phyloP scores from a whole-genome alignment of 2,329 filamentous ascomycete species.

The Emmonsia crescens region DNA sequence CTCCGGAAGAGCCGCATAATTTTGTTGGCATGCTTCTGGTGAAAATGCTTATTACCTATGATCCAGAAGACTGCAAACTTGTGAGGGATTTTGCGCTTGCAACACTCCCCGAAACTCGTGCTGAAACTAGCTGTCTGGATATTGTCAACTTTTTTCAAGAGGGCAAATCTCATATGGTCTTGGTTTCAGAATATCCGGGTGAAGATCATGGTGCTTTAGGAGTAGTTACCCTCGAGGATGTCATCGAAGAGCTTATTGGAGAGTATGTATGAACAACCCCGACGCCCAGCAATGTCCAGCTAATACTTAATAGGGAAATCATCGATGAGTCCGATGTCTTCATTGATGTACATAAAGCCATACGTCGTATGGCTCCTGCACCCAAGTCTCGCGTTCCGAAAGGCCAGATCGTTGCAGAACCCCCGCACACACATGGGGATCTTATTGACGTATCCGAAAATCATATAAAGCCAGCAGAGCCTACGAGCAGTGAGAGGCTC shows the following conservation, averaged over 20 bases:
- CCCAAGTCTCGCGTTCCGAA: constrained; percentile 63
- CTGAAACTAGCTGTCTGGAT: constrained; percentile 91
- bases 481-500: constrained; percentile 13
- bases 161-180: constrained; percentile 96
- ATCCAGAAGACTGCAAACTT: constrained; percentile 79
- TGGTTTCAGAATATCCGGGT: constrained; percentile 85
- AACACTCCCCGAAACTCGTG: constrained; percentile 85
- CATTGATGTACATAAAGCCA: constrained; percentile 95
- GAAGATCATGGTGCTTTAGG: constrained; percentile 82
- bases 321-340: constrained; percentile 98
- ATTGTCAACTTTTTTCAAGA: constrained; percentile 99
- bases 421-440: constrained; percentile 24
- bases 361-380: constrained; percentile 74
- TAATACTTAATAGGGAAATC: constrained; percentile 59
- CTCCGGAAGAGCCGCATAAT: constrained; percentile 69
- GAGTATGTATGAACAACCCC: constrained; percentile 53
- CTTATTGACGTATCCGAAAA: constrained; percentile 39
- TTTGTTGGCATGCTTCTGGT: constrained; percentile 97
- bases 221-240: constrained; percentile 92
- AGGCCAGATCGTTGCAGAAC: constrained; percentile 42
- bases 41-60: constrained; percentile 97
- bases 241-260: constrained; percentile 96
- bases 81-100: constrained; percentile 88
- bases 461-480: constrained; percentile 18
- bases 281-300: not conserved